Evolutionary conservation across 1,139 yeast species (phyloP), one percentile per base, ranked within the genome.

Genomic region (Nakaseomyces kungkrabaensis): DNA sequence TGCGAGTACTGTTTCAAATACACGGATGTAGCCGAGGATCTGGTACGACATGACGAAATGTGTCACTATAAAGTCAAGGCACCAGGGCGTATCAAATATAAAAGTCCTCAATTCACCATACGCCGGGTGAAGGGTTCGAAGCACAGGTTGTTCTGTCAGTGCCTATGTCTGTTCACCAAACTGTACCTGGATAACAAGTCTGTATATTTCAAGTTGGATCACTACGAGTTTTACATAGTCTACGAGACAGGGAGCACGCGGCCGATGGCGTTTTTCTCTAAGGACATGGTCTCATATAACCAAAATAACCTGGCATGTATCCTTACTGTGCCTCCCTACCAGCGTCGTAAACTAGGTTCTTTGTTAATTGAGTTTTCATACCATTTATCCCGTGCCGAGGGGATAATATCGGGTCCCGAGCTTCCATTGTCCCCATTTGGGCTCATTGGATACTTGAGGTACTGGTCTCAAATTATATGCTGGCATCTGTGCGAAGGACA

Each of bases 221-320:
- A 77, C 49, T 92, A 85, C 66, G 90, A 87, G 53, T 88, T 88
- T 64, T 92, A 82, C 65, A 74, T 88, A 22, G 71, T 81, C 43
- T 90, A 81, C 61, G 84, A 83, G 37, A 66, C 65, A 9, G 67
- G 63, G 1, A 55, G 9, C 17, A 55, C 59, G 45, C 62, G 73
- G 45, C 89, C 94, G 6, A 79, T 89, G 84, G 98, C 97, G 1
- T 92, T 88, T 63, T 92, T 88, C 61, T 89, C 97, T 25, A 86
- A 87, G 58, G 98, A 92, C 61, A 69, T 84, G 45, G 72, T 85
- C 1, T 82, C 96, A 0, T 87, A 90, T 79, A 94, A 87, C 50
- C 77, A 79, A 50, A 86, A 89, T 61, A 92, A 92, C 63, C 70
- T 92, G 47, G 96, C 97, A 0, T 92, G 97, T 63, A 85, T 92